Evolutionary conservation across 495 filamentous ascomycete genomes (phyloP).

Genomic region (Lophiotrema nucula): DNA sequence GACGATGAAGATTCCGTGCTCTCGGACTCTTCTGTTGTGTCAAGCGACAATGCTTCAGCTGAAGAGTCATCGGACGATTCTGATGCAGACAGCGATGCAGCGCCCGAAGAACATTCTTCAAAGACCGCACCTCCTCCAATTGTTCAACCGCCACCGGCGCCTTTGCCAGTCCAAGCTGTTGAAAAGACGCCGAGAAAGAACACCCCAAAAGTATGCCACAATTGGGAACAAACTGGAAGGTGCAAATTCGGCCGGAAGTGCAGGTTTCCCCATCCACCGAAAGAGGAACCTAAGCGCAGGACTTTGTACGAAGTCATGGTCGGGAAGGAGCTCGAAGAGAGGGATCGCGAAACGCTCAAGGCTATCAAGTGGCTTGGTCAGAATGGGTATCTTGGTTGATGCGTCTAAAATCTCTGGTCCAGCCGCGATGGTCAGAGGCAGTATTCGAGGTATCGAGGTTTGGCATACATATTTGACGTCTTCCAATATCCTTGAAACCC

Average conservation of each 20-base stretch:
- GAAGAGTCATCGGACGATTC: conserved; percentile 17
- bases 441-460: background rate
- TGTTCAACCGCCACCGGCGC: background rate
- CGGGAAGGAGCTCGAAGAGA: conserved; percentile 38
- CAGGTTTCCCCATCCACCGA: conserved; percentile 15
- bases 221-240: conserved; percentile 18
- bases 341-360: conserved; percentile 35
- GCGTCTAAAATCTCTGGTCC: background rate
- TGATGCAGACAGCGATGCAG: conserved; percentile 19
- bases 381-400: conserved; percentile 36
- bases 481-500: background rate
- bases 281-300: conserved; percentile 4
- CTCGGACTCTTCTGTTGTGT: conserved; percentile 26
- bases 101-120: conserved; percentile 18
- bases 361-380: conserved; percentile 42
- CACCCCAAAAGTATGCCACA: background rate
- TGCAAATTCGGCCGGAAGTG: conserved; percentile 26
- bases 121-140: background rate
- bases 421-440: background rate
- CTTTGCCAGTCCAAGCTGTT: background rate
- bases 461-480: background rate
- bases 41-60: no score
- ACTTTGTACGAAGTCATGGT: conserved; percentile 29
- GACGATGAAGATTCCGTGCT: conserved; percentile 2
- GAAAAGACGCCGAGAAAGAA: background rate